Evolutionary conservation across 176 grass and related monocot genomes (phyloP), one percentile per base, ranked within the genome.

Genomic region (Canna indica): DNA sequence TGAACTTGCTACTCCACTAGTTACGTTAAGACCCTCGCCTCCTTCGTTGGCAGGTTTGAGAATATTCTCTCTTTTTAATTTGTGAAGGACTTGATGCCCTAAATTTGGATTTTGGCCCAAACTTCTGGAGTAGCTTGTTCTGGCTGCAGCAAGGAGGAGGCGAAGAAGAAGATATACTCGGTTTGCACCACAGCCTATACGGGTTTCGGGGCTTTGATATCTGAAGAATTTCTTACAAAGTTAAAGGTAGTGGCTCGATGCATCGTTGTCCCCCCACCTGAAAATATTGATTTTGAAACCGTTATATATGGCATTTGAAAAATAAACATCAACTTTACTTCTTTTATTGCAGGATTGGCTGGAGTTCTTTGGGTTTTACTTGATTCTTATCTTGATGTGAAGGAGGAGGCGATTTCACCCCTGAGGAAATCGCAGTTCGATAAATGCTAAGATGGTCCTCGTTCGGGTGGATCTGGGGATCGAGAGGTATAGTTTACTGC

Each of bases 361-460:
- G 88, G 93, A 81, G 93, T 97, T 82, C 93, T 97, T 69, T 97
- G 93, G 93, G 93, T 97, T 67, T 85, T 97, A 68, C 93, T 88
- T 62, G 93, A 97, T 87, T 97, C 93, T 1, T 97, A 97, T 68
- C 76, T 97, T 73, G 93, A 97, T 87, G 93, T 97, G 62, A 6
- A 33, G 64, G 58, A 87, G 70, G 94, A 93, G 34, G 75, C 82
- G 59, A 75, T 86, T 70, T 90, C 88, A 78, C 95, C 95, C 59
- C 84, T 81, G 64, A 99, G 93, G 80, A 99, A 99, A 84, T 83
- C 86, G 75, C 84, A 82, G 78, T 93, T 93, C 79, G 89, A 90
- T 46, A 64, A 74, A 39, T 83, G 53, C 62, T 67, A 61, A 47
- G 79, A 54, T 18, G 71, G 13, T 14, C 12, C n/a, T 42, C 18